Base-by-base conservation (phyloP, 1,139 yeast genomes). In the Saccharomyces hybrid region DNA sequence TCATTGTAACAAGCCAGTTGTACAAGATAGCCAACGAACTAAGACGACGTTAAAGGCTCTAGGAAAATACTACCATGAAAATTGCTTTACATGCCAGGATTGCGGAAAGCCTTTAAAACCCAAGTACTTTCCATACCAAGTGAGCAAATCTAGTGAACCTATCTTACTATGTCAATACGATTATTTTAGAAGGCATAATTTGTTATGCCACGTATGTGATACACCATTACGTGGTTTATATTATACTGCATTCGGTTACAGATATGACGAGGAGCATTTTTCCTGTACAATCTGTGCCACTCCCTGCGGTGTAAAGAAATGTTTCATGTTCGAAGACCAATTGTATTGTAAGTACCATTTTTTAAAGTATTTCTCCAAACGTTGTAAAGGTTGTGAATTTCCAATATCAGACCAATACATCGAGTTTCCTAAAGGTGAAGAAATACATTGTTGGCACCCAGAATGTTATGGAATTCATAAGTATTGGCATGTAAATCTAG, bases 381-480 rank as follows among this genome's bases (percentile, higher is more conserved):
- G 86, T 58, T 95, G 99, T 74, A 95, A 89, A 72, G 97, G 98
- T 25, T 93, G 99, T 72, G 81, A 85, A 59, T 85, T 90, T 38
- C 88, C 97, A 1, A 93, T 93, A 54, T 82, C 95, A 34, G 91
- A 91, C 65, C 98, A 93, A 68, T 93, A 90, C 71, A 97, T 91
- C 41, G 97, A 93, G 70, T 82, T 93, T 50, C 88, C 83, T 60
- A 78, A 96, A 61, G 96, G 97, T 50, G 97, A 97, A n/a, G 79
- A 87, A 62, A 86, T 87, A 60, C 96, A 91, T 69, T 96, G 90
- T 67, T 95, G 99, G 99, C 99, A 95, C 70, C 98, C 98, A 2
- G 99, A 95, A 70, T 95, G 99, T 74, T 95, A 90, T 68, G 95
- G 95, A 91, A 95, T 93, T 51, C 91, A 88, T 74, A 91, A 91